A percentile compares a stretch with the other conserved stretches of the same genome.
Evolutionary conservation across 352 stramenopile genomes (phyloP).

Genomic region (Phytophthora pseudosyringae): DNA sequence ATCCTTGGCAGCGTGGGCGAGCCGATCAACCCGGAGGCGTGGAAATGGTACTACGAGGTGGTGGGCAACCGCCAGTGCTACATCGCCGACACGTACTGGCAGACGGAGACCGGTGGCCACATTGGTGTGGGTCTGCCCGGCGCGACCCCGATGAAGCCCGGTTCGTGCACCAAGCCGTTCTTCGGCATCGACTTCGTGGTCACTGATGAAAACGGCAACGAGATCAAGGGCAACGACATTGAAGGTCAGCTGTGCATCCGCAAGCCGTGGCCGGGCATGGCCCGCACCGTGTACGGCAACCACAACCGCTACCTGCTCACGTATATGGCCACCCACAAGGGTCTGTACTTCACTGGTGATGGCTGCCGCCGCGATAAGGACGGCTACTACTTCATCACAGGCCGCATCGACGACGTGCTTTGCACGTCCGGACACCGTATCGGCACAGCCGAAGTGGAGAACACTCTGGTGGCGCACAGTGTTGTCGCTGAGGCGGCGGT

Average conservation of each 20-base stretch:
- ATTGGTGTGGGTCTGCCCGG: constrained; percentile 94
- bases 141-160: constrained; percentile 87
- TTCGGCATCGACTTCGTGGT: constrained; percentile 95
- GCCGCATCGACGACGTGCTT: constrained; percentile 97
- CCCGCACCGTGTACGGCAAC: constrained; percentile 93
- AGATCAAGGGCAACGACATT: constrained; percentile 81
- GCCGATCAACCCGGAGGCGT: constrained; percentile 98
- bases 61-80: constrained; percentile 88
- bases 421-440: constrained; percentile 94
- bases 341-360: constrained; percentile 97
- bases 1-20: constrained; percentile 97
- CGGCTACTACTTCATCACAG: constrained; percentile 98
- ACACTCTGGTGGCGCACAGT: constrained; percentile 92
- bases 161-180: constrained; percentile 94
- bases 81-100: constrained; percentile 97
- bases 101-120: constrained; percentile 97
- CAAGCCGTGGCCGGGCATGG: constrained; percentile 95
- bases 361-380: constrained; percentile 90
- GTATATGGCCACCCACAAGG: constrained; percentile 96
- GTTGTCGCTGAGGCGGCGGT: constrained; percentile 95
- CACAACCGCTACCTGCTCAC: constrained; percentile 95
- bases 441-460: constrained; percentile 89
- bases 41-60: constrained; percentile 96
- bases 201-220: constrained; percentile 84
- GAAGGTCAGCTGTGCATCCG: constrained; percentile 97